A percentile compares a stretch with the other conserved stretches of the same genome.
These are phyloP conservation scores for Novakomyces olei DNA, from an alignment of 805 yeast species.

Conservation along the genomic window DNA sequence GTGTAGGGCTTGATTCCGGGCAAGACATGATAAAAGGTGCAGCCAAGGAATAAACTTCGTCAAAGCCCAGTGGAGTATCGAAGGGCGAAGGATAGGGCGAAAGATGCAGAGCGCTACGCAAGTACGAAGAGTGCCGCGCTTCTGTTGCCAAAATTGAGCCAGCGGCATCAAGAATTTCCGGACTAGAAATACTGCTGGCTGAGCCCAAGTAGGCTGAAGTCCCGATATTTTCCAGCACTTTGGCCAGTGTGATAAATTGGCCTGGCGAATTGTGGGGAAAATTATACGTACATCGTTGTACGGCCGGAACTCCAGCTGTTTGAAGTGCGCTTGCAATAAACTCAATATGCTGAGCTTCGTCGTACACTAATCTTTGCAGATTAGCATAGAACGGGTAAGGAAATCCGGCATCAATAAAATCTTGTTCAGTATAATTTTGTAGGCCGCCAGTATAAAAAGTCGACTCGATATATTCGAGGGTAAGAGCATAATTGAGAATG, in stretches of 20 bases:
- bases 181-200: slow-evolving; percentile 2
- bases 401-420: slow-evolving; percentile 5
- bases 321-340: slow-evolving; percentile 1
- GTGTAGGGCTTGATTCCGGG: slow-evolving; percentile 4
- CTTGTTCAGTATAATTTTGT: background rate
- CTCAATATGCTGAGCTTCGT: slow-evolving; percentile 5
- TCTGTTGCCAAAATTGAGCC: slow-evolving; percentile 5
- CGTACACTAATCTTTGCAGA: slow-evolving; percentile 2
- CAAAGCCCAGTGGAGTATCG: slow-evolving; percentile 3
- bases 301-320: slow-evolving; percentile 6
- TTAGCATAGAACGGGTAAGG: slow-evolving; percentile 3
- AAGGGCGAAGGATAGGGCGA: slow-evolving; percentile 3
- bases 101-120: slow-evolving; percentile 1
- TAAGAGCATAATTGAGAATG: slow-evolving; percentile 6
- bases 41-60: slow-evolving; percentile 5
- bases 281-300: slow-evolving; percentile 3
- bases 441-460: slow-evolving; percentile 4
- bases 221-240: slow-evolving; percentile 5
- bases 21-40: slow-evolving; percentile 4
- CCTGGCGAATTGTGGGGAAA: background rate
- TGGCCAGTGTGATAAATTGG: slow-evolving; percentile 2
- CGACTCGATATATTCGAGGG: slow-evolving; percentile 6
- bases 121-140: slow-evolving; percentile 3
- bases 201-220: slow-evolving; percentile 5
- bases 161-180: slow-evolving; percentile 3